phyloP scores from a whole-genome alignment of 257 asterid species.

The Nemophila menziesii region DNA sequence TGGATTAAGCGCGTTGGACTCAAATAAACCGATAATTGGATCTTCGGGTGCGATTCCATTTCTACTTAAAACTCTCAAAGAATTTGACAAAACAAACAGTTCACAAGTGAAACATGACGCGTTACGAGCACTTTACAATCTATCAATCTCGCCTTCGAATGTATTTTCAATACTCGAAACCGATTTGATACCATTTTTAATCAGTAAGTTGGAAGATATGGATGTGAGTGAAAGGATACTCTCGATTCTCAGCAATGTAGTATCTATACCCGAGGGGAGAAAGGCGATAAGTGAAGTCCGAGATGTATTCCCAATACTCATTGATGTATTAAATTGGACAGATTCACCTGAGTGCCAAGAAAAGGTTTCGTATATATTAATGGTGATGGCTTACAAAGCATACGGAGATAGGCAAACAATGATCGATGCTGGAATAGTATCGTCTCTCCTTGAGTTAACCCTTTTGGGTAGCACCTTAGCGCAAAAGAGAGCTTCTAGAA shows the following conservation, averaged over 20 bases:
- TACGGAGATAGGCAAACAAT: slow-evolving; percentile 61
- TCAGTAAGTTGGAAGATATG: slow-evolving; percentile 54
- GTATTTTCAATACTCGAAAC: slow-evolving; percentile 33
- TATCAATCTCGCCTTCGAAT: slow-evolving; percentile 55
- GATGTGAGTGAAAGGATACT: slow-evolving; percentile 62
- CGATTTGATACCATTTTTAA: slow-evolving; percentile 36
- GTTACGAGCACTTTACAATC: slow-evolving; percentile 65
- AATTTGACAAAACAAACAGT: slow-evolving; percentile 6
- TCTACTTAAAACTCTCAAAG: slow-evolving; percentile 31
- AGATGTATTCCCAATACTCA: slow-evolving; percentile 43
- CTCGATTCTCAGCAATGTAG: slow-evolving; percentile 57
- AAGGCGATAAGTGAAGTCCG: slow-evolving; percentile 37
- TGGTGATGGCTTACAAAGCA: slow-evolving; percentile 90
- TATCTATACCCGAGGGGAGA: slow-evolving; percentile 50
- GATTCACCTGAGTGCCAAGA: slow-evolving; percentile 87
- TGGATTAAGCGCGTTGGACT: slow-evolving; percentile 75
- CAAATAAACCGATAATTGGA: slow-evolving; percentile 67
- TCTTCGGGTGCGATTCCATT: slow-evolving; percentile 69
- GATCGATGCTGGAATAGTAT: slow-evolving; percentile 71
- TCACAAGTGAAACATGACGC: slow-evolving; percentile 53
- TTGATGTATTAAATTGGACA: slow-evolving; percentile 63
- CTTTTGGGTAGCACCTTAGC: slow-evolving; percentile 70
- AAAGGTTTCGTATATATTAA: slow-evolving; percentile 61
- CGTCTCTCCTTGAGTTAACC: slow-evolving; percentile 63
- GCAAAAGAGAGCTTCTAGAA: slow-evolving; percentile 80